Base-by-base conservation (phyloP, 1,284 basidiomycete genomes). In the Naganishia liquefaciens region DNA sequence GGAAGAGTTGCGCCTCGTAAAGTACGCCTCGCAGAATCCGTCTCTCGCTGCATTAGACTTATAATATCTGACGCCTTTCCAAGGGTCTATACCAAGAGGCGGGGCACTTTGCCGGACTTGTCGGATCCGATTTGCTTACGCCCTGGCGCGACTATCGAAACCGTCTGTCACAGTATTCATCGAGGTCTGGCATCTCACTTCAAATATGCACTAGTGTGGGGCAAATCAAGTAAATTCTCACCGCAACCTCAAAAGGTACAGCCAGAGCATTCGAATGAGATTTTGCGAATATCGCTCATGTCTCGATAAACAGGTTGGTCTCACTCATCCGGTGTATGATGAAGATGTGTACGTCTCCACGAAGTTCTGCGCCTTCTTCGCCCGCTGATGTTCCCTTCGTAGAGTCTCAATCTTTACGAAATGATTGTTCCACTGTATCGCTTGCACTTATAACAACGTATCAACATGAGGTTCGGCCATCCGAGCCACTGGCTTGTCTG, bases 111-210 rank as follows among this genome's bases (percentile, higher is more conserved):
- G 70, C 93, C 95, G 2, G 95, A 98, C 76, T 80, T 98, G 21
- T 80, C 83, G 0, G 95, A 98, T 78, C 95, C 95, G n/a, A 87
- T 98, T 54, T 94, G 93, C 75, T 80, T 97, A 70, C 84, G 94
- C 62, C 89, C 86, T 73, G 95, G 94, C 0, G 92, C 94, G 1
- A 94, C 91, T 0, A 89, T 98, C 66, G 95, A 97, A 83, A 90
- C 89, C 30, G 92, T 94, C 17, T 96, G 93, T 79, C 88, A 93
- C 75, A 89, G 89, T 62, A 91, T 97, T 54, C 93, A 97, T 78
- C 84, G 91, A 63, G 90, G 90, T 27, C 82, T 99, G 19, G 90
- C 88, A 4, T 83, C 89, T 4, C 94, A 97, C 74, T 96, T 93
- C 83, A 87, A 80, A 73, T 93, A 93, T 74, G 91, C 86, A n/a